These are phyloP conservation scores for Fomitiporia mediterranea DNA, from an alignment of 1,284 basidiomycete species.

Conservation along the genomic window DNA sequence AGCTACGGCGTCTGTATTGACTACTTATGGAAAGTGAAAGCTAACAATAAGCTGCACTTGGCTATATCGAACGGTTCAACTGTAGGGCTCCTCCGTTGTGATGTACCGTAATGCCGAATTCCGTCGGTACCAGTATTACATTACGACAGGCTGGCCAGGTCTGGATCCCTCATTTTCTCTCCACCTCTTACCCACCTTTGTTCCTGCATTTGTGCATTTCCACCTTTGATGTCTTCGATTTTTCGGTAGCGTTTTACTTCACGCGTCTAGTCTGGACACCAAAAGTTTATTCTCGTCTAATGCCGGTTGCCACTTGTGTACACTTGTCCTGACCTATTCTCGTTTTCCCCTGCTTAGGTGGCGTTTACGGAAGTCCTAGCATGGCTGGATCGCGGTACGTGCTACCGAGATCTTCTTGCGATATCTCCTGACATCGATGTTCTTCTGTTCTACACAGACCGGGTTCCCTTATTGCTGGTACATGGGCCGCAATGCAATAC, in stretches of 20 bases:
- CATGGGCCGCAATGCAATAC: conserved; percentile 95
- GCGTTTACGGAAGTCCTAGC: conserved; percentile 80
- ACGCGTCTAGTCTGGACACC: background rate
- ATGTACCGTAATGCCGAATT: conserved; percentile 82
- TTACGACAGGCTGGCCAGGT: conserved; percentile 78
- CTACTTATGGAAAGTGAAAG: background rate
- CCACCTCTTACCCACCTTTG: background rate
- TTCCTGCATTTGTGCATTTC: background rate
- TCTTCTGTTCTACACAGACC: conserved; percentile 48
- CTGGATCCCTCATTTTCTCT: conserved; percentile 20
- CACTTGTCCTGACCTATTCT: background rate
- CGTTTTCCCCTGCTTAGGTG: conserved; percentile 39
- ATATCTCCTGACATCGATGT: conserved; percentile 19
- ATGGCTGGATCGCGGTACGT: conserved; percentile 83
- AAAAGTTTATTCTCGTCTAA: background rate
- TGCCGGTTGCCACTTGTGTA: background rate
- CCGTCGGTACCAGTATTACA: conserved; percentile 79
- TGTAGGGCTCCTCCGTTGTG: conserved; percentile 85
- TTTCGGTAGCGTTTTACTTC: background rate
- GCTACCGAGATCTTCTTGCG: conserved; percentile 10
- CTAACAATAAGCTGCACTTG: background rate
- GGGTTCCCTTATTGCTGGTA: conserved; percentile 89
- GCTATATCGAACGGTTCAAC: background rate
- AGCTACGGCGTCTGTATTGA: background rate
- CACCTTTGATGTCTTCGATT: conserved; percentile 3